Base-by-base conservation (phyloP, 441 rosid species). In the Arabidopsis lyrata region DNA sequence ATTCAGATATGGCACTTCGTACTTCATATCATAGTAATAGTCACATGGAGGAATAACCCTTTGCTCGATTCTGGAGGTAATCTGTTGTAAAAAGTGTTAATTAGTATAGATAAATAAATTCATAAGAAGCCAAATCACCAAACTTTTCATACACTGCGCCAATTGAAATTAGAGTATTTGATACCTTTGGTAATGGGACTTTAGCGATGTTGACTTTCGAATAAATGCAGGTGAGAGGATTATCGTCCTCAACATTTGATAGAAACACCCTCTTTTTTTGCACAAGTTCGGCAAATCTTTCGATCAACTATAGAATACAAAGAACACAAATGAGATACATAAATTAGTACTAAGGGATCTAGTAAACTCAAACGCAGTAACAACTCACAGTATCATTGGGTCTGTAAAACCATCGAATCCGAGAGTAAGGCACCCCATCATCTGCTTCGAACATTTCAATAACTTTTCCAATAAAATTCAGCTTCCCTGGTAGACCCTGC, bases 321-420 rank as follows among this genome's bases (percentile, higher is more conserved):
- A 78, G 32, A 47, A 73, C 39, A 27, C 72, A 69, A 35, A 68
- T 29, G 20, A 73, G 42, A 29, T 41, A 42, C 72, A 70, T 73
- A 38, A 38, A 75, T 74, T 9, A 48, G 61, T 6, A 16, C 6
- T 22, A 29, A 35, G 9, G 3, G 50, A 1, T 0, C 58, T 5
- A 6, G 20, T 16, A n/a, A 20, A 11, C 63, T 5, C 42, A 56
- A 63, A 75, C 13, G 3, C 11, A 16, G 3, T 6, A 20, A 44
- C 8, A 71, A 10, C 84, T 76, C 32, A 81, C 84, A 0, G 78
- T 83, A 45, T 81, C 84, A 41, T 77, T 70, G 10, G 80, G 75
- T 57, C 55, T 74, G 20, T 79, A 81, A 20, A 77, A 81, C 84
- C 84, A 83, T 7, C 36, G 80, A 57, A 78, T 78, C 0, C 42